These are phyloP conservation scores for Talaromyces marneffei DNA, from an alignment of 2,329 filamentous ascomycete species.

Conservation along the genomic window DNA sequence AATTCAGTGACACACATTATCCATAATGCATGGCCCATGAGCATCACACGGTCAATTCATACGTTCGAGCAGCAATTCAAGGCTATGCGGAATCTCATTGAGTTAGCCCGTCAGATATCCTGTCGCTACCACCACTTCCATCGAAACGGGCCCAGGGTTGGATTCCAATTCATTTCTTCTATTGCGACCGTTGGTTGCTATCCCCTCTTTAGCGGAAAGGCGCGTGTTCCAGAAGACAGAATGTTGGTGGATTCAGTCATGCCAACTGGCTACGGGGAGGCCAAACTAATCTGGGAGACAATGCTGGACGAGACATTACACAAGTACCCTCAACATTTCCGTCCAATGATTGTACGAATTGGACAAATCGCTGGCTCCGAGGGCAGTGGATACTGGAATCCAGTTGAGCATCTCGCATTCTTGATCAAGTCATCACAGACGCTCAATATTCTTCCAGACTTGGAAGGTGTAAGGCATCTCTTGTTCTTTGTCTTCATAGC, in stretches of 20 bases:
- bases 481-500: neutral
- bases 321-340: constrained; percentile 38
- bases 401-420: constrained; percentile 47
- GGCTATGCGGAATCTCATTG: constrained; percentile 46
- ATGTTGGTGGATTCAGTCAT: constrained; percentile 38
- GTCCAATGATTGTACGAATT: constrained; percentile 39
- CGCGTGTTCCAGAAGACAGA: constrained; percentile 39
- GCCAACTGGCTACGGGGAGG: constrained; percentile 47
- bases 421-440: constrained; percentile 48
- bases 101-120: constrained; percentile 37
- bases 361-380: constrained; percentile 51
- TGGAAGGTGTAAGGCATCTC: constrained; percentile 26
- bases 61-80: constrained; percentile 27
- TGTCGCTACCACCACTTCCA: neutral
- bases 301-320: constrained; percentile 47
- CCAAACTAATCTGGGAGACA: constrained; percentile 47
- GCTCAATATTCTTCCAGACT: constrained; percentile 37
- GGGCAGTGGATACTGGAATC: constrained; percentile 50
- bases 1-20: constrained; percentile 42
- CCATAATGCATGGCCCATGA: constrained; percentile 29
- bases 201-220: constrained; percentile 18
- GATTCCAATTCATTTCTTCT: constrained; percentile 40
- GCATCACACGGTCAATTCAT: constrained; percentile 13
- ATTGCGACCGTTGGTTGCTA: constrained; percentile 36
- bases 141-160: constrained; percentile 17